phyloP scores from a whole-genome alignment of 495 filamentous ascomycete species.

The Aspergillus sclerotioniger region DNA sequence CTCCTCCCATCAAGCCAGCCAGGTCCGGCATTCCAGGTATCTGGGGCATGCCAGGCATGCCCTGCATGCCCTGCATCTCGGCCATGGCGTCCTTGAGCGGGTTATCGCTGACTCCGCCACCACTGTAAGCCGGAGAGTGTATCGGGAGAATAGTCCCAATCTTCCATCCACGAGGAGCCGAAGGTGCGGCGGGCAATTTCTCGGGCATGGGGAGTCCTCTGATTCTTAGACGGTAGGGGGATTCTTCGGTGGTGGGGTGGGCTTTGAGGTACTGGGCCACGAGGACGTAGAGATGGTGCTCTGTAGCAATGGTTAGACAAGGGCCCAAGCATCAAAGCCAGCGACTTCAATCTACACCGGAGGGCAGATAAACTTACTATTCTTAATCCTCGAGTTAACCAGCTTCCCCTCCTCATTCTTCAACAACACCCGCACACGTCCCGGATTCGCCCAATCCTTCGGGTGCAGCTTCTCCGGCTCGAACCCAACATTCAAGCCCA shows the following conservation, averaged over 20 bases:
- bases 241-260: slow-evolving; percentile 72
- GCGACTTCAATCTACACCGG: no score
- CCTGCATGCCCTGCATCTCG: slow-evolving; percentile 70
- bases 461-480: slow-evolving; percentile 92
- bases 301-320: slow-evolving; percentile 30
- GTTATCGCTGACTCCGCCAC: slow-evolving; percentile 93
- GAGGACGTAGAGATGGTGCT: slow-evolving; percentile 81
- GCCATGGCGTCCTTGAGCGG: slow-evolving; percentile 97
- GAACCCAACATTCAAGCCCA: slow-evolving; percentile 74
- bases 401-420: slow-evolving; percentile 54
- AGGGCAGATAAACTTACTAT: slow-evolving; percentile 53
- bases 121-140: slow-evolving; percentile 83
- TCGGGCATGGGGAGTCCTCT: slow-evolving; percentile 63
- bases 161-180: slow-evolving; percentile 90
- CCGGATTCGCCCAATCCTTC: slow-evolving; percentile 96
- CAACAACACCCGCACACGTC: slow-evolving; percentile 75
- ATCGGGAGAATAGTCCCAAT: slow-evolving; percentile 78
- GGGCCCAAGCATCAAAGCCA: not conserved
- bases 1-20: slow-evolving; percentile 37
- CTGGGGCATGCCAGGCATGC: slow-evolving; percentile 51
- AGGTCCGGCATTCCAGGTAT: slow-evolving; percentile 45
- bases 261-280: slow-evolving; percentile 69
- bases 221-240: slow-evolving; percentile 63
- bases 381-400: slow-evolving; percentile 60
- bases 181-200: slow-evolving; percentile 65